Evolutionary conservation across 1,284 basidiomycete genomes (phyloP), one percentile per base, ranked within the genome.

Genomic region (Cystobasidium pallidum): DNA sequence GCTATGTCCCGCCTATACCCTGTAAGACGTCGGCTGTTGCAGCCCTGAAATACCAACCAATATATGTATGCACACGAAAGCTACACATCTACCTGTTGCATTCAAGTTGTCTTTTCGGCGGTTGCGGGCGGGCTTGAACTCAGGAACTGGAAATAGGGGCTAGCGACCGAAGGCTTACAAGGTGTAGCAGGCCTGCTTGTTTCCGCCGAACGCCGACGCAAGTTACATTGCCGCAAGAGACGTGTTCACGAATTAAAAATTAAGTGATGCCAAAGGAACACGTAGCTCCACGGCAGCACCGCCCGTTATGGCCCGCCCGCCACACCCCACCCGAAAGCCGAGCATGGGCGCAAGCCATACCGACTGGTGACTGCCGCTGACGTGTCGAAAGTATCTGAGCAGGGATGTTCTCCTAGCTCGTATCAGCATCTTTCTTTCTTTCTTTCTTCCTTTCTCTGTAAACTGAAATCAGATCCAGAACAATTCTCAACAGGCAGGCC

Each of bases 401-500:
- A n/a, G n/a, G n/a, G n/a, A n/a, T n/a, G n/a, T n/a, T n/a, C n/a
- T n/a, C n/a, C n/a, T n/a, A n/a, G n/a, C n/a, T 28, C 8, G n/a
- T 26, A 51, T 19, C 7, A n/a, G 17, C 30, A 51, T 30, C 26
- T 15, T 21, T 34, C 45, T 34, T 43, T 64, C 62, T 54, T 54
- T 55, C 34, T 21, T 65, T 55, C 28, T 26, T 45, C 61, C 11
- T 55, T 52, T 28, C 30, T 17, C 11, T 24, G 4, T 34, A 19
- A 36, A 64, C 39, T n/a, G n/a, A n/a, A n/a, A 28, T 64, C 47
- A 41, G 62, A 61, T 41, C 58, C 58, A n/a, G 43, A 43, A 47
- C 43, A 64, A n/a, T n/a, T n/a, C n/a, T n/a, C n/a, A n/a, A n/a
- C n/a, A n/a, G n/a, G n/a, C n/a, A n/a, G n/a, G n/a, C n/a, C n/a